A percentile compares a stretch with the other conserved stretches of the same genome.
These are phyloP conservation scores for Aspergillus homomorphus DNA, from an alignment of 495 filamentous ascomycete species.

Conservation along the genomic window DNA sequence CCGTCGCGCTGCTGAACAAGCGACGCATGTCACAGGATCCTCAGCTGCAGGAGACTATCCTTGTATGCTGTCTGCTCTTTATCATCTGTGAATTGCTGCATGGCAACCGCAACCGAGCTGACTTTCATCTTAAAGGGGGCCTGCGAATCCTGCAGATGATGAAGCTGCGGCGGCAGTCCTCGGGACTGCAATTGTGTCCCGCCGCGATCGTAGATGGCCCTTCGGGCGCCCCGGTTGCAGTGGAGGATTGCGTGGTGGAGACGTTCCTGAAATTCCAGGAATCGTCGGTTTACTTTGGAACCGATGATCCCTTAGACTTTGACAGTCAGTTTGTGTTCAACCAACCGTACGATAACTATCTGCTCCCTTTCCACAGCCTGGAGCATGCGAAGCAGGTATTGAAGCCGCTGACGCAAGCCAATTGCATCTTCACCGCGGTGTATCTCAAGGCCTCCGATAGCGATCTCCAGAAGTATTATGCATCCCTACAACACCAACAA, in stretches of 20 bases:
- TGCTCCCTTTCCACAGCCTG: not conserved
- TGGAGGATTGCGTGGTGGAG: too few relatives aligned
- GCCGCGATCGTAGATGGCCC: too few relatives aligned
- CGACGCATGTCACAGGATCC: too few relatives aligned
- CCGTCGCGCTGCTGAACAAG: not conserved
- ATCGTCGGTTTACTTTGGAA: not conserved
- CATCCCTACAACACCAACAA: constrained; percentile 12
- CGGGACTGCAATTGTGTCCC: too few relatives aligned
- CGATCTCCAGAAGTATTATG: constrained; percentile 11
- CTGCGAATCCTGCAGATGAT: too few relatives aligned
- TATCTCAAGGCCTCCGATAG: constrained; percentile 15
- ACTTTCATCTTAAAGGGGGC: too few relatives aligned
- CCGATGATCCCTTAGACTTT: not conserved
- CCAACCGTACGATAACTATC: not conserved
- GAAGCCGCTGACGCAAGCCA: constrained; percentile 5
- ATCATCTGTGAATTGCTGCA: too few relatives aligned
- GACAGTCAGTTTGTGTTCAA: not conserved
- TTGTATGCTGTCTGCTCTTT: too few relatives aligned
- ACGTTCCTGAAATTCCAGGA: not conserved
- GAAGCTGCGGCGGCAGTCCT: too few relatives aligned
- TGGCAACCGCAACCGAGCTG: too few relatives aligned
- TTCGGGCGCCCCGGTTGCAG: too few relatives aligned
- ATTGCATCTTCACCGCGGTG: constrained; percentile 17
- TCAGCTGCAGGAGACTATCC: too few relatives aligned
- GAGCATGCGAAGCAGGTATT: not conserved